Conservation (phyloP, 2,329 filamentous ascomycete genomes). For the Lecanoromycetidae sp. region DNA sequence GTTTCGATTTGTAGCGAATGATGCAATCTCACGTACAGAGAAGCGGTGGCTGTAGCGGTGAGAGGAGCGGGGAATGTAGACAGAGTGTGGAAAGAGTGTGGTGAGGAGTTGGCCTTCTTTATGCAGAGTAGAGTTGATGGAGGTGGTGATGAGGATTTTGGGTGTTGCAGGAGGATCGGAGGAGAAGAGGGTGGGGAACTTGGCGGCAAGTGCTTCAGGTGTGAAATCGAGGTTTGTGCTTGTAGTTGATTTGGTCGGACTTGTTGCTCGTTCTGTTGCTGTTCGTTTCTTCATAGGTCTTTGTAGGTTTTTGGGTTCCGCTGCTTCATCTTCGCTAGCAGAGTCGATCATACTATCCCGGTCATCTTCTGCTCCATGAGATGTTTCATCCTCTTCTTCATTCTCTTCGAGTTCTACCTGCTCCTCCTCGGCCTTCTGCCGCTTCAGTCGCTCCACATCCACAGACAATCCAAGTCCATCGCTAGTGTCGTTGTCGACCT, state of each 20-base stretch:
- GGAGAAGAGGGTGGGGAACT: conserved; percentile 49
- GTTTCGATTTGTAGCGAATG: conserved; percentile 67
- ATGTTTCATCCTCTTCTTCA: conserved; percentile 28
- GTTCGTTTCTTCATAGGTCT: conserved; percentile 32
- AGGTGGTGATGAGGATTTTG: conserved; percentile 86
- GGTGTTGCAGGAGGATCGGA: conserved; percentile 45
- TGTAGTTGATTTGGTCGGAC: conserved; percentile 42
- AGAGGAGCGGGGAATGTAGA: conserved; percentile 72
- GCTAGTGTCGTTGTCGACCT: conserved; percentile 45
- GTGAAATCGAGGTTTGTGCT: conserved; percentile 49
- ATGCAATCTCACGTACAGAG: conserved; percentile 77
- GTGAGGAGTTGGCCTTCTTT: conserved; percentile 66
- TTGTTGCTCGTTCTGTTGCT: conserved; percentile 40
- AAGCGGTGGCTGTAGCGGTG: conserved; percentile 85
- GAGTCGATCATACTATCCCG: conserved; percentile 70
- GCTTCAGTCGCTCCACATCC: conserved; percentile 35
- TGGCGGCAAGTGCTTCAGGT: conserved; percentile 47
- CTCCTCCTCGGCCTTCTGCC: conserved; percentile 35
- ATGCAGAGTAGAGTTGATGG: conserved; percentile 78
- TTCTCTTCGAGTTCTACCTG: conserved; percentile 32
- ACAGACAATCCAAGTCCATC: conserved; percentile 36
- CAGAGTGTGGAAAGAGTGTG: conserved; percentile 65
- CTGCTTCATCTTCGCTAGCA: conserved; percentile 30
- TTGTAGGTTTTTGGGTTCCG: conserved; percentile 13
- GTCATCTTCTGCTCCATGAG: conserved; percentile 34